Conservation (phyloP, 768 basidiomycete genomes). For the Amanita muscaria region DNA sequence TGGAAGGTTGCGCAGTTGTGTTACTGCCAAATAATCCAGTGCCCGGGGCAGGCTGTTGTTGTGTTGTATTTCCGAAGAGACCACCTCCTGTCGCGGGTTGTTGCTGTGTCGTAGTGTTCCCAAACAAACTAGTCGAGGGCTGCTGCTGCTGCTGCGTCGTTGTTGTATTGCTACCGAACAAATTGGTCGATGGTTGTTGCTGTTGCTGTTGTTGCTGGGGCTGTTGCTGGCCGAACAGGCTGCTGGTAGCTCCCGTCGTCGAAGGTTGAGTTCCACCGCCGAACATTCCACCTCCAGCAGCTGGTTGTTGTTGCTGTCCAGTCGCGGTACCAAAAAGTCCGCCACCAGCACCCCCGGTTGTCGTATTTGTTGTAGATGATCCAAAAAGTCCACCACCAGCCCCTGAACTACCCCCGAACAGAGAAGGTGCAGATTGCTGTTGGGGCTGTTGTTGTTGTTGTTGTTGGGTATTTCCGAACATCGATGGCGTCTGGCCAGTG, state of each 20-base stretch:
- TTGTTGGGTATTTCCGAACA: slow-evolving; percentile 10
- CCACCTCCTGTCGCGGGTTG: slow-evolving; percentile 11
- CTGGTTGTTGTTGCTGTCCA: slow-evolving; percentile 8
- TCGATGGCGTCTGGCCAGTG: slow-evolving; percentile 14
- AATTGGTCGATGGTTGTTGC: slow-evolving; percentile 13
- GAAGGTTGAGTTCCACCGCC: slow-evolving; percentile 8
- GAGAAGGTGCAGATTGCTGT: slow-evolving; percentile 6
- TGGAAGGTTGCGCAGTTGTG: slow-evolving; percentile 12
- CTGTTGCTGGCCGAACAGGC: slow-evolving; percentile 3
- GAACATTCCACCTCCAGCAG: slow-evolving; percentile 15
- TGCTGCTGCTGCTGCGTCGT: slow-evolving; percentile 10
- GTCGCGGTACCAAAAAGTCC: slow-evolving; percentile 18
- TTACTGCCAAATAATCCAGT: slow-evolving; percentile 20
- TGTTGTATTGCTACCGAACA: slow-evolving; percentile 15
- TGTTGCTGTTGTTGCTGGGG: slow-evolving; percentile 15
- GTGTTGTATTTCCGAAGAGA: slow-evolving; percentile 17
- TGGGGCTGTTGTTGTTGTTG: slow-evolving; percentile 15
- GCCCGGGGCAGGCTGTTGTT: slow-evolving; percentile 15
- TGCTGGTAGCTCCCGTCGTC: no score
- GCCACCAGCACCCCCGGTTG: slow-evolving; percentile 10
- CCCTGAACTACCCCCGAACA: slow-evolving; percentile 14
- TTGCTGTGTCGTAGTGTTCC: slow-evolving; percentile 10
- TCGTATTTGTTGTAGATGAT: slow-evolving; percentile 6
- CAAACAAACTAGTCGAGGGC: slow-evolving; percentile 18
- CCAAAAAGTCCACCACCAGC: slow-evolving; percentile 21